Evolutionary conservation across 1,284 basidiomycete genomes (phyloP).

Genomic region (Leccinum griseonigrum): DNA sequence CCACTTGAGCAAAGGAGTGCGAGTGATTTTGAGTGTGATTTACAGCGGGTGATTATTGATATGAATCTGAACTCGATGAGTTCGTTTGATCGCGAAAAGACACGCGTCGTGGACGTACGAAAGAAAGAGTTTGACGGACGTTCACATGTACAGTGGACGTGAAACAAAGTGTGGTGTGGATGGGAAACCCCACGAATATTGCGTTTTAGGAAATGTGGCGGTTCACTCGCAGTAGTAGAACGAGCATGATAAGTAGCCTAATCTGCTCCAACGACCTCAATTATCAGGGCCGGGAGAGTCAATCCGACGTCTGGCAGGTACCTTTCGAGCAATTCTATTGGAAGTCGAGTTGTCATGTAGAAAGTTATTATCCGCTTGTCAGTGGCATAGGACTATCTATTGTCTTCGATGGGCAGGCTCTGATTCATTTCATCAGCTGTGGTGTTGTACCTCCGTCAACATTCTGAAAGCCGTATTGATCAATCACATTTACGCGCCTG

Average conservation of each 20-base stretch:
- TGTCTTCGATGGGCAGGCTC: background rate
- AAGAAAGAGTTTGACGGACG: background rate
- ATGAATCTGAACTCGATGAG: background rate
- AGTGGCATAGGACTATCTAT: background rate
- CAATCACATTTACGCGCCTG: background rate
- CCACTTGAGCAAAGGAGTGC: constrained; percentile 8
- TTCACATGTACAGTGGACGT: constrained; percentile 9
- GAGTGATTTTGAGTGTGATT: background rate
- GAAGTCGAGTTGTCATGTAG: background rate
- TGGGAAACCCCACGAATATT: constrained; percentile 9
- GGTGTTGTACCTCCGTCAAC: background rate
- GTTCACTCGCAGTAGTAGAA: background rate
- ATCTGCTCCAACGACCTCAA: background rate
- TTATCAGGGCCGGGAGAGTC: background rate
- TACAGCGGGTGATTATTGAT: background rate
- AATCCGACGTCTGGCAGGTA: background rate
- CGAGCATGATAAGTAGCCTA: background rate
- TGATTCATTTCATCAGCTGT: background rate
- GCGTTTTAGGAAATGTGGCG: constrained; percentile 26
- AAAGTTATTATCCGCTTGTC: background rate
- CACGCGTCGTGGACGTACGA: constrained; percentile 15
- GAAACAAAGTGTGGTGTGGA: background rate
- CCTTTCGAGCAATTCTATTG: background rate
- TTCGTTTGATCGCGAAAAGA: background rate
- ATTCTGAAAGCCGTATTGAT: background rate